These are phyloP conservation scores for Microdochium trichocladiopsis DNA, from an alignment of 2,329 filamentous ascomycete genomes.

Conservation along the genomic window DNA sequence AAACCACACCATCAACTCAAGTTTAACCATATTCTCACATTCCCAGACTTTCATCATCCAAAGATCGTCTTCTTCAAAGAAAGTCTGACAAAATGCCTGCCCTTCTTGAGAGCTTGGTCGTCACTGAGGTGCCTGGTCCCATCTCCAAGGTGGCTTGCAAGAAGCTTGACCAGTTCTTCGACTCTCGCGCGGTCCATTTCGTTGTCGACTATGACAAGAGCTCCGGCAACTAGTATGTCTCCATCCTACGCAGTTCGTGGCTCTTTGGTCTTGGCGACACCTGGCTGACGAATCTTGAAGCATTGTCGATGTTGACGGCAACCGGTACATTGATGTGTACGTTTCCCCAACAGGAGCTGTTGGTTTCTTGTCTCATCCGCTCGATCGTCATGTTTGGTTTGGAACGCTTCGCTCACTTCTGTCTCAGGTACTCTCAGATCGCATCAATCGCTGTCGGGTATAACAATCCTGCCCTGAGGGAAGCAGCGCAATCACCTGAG, in stretches of 20 bases:
- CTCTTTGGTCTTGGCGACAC: background rate
- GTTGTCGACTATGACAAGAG: conserved; percentile 46
- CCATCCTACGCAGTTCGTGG: background rate
- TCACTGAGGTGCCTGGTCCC: conserved; percentile 30
- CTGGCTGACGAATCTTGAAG: conserved; percentile 7
- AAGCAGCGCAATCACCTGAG: conserved; percentile 60
- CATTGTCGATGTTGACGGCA: conserved; percentile 42
- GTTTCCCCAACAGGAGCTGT: background rate
- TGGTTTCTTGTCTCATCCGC: background rate
- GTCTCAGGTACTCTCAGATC: conserved; percentile 40
- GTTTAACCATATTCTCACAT: background rate
- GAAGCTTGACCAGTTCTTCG: conserved; percentile 40
- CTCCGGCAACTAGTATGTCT: conserved; percentile 37
- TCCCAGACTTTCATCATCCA: background rate
- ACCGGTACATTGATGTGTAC: conserved; percentile 32
- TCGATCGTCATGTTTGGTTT: background rate
- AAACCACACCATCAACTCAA: background rate
- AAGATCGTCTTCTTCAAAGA: background rate
- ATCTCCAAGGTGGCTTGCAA: conserved; percentile 28
- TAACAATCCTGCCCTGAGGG: conserved; percentile 64
- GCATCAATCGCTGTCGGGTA: conserved; percentile 80
- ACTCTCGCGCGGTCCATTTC: conserved; percentile 44
- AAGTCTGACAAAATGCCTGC: background rate
- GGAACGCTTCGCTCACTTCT: background rate
- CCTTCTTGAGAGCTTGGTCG: conserved; percentile 1